Conservation (phyloP, 306 rosid genomes). For the Phaseolus lunatus region DNA sequence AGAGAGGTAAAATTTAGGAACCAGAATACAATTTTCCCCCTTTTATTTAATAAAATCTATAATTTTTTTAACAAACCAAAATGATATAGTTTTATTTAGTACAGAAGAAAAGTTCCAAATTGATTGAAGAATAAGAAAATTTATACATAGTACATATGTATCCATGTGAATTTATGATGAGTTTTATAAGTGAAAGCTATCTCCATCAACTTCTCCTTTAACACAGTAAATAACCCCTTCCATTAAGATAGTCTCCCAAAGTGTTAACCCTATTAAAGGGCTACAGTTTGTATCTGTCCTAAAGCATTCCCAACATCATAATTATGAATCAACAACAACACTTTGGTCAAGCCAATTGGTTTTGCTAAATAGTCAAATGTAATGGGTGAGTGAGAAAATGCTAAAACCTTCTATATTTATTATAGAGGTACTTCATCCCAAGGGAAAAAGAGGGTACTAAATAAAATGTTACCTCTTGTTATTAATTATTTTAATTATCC, state of each 20-base stretch:
- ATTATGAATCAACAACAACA: background rate
- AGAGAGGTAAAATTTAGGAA: no score
- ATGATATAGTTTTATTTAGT: no score
- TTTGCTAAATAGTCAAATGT: conserved; percentile 2
- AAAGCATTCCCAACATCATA: background rate
- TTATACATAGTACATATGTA: background rate
- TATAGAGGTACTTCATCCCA: background rate
- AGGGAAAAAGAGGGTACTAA: background rate
- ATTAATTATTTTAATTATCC: background rate
- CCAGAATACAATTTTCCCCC: no score
- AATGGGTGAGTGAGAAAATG: background rate
- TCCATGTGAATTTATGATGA: background rate
- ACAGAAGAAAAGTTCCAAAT: no score
- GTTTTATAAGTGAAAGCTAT: background rate
- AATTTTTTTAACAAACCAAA: no score
- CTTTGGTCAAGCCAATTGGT: background rate
- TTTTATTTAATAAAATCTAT: no score
- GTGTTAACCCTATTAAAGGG: background rate
- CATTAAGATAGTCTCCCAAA: conserved; percentile 15
- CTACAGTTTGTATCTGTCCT: background rate
- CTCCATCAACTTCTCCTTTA: background rate
- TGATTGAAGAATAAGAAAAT: background rate
- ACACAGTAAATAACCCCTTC: conserved; percentile 3
- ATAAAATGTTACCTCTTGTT: background rate
- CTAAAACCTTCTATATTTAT: conserved; percentile 1